phyloP scores from a whole-genome alignment of 805 yeast genomes.

The Phaffomyces thermotolerans region DNA sequence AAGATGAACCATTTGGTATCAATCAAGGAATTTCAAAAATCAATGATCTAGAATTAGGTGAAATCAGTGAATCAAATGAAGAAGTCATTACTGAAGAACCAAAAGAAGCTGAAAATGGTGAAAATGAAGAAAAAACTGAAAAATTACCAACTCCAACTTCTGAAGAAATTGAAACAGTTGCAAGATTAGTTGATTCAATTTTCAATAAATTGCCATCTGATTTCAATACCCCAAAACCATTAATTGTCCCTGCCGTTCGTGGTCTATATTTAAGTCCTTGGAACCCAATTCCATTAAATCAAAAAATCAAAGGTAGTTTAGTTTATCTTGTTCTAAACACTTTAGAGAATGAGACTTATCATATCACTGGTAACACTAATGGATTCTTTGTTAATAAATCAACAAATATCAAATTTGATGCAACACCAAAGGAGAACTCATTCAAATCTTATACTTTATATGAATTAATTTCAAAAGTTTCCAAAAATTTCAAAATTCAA shows the following conservation, averaged over 20 bases:
- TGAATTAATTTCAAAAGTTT: constrained; percentile 54
- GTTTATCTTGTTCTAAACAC: constrained; percentile 70
- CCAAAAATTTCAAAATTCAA: constrained; percentile 53
- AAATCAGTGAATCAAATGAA: constrained; percentile 9
- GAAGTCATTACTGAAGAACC: constrained; percentile 11
- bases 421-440: constrained; percentile 34
- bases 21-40: constrained; percentile 46
- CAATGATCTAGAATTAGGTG: constrained; percentile 32
- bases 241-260: constrained; percentile 33
- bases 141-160: constrained; percentile 20
- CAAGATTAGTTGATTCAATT: constrained; percentile 15
- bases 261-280: constrained; percentile 72
- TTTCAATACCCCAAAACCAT: constrained; percentile 11
- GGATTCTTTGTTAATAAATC: constrained; percentile 79
- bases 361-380: constrained; percentile 67
- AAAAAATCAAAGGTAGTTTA: constrained; percentile 67
- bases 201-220: constrained; percentile 18
- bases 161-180: constrained; percentile 16
- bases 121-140: constrained; percentile 2
- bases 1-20: constrained; percentile 34
- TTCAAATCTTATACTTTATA: constrained; percentile 38
- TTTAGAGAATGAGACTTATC: constrained; percentile 70
- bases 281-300: constrained; percentile 74
- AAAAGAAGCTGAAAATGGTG: constrained; percentile 6
- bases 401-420: constrained; percentile 63